Evolutionary conservation across 139 green algal species (phyloP).

Genomic region (Desmodesmus armatus): DNA sequence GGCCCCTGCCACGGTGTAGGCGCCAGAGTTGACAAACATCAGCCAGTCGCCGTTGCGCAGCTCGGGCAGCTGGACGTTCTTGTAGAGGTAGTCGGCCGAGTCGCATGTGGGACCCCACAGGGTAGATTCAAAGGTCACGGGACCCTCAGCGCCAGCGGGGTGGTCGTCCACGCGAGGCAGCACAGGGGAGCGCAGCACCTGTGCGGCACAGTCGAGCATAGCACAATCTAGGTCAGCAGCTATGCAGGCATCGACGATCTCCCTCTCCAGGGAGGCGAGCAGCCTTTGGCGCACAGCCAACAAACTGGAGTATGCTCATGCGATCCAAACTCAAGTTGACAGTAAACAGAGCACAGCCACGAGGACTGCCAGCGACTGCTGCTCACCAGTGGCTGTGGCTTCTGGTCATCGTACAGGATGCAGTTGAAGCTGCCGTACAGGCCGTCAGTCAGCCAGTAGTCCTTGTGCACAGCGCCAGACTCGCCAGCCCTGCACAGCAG

Average conservation of each 20-base stretch:
- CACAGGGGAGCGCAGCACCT: constrained; percentile 46
- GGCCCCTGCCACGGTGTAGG: constrained; percentile 72
- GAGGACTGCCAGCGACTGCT: no score
- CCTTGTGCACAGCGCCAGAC: constrained; percentile 24
- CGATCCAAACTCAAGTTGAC: no score
- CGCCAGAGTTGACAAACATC: constrained; percentile 85
- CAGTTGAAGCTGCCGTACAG: constrained; percentile 97
- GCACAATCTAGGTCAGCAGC: neutral
- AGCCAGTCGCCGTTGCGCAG: constrained; percentile 92
- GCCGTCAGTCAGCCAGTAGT: constrained; percentile 84
- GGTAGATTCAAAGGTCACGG: constrained; percentile 55
- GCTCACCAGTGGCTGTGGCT: constrained; percentile 34
- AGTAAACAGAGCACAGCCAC: no score
- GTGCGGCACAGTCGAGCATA: neutral
- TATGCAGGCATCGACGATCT: no score
- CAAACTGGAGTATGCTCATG: no score
- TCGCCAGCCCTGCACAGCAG: neutral
- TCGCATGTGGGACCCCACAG: constrained; percentile 91
- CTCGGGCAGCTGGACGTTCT: constrained; percentile 75
- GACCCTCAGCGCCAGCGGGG: neutral
- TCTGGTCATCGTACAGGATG: constrained; percentile 83
- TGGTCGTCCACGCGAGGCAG: constrained; percentile 25
- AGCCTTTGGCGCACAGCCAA: no score
- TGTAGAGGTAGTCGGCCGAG: constrained; percentile 80
- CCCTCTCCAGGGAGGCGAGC: no score